A percentile compares a stretch with the other conserved stretches of the same genome.
Evolutionary conservation across 2,329 filamentous ascomycete species (phyloP).

Genomic region (Dactylonectria estremocensis): DNA sequence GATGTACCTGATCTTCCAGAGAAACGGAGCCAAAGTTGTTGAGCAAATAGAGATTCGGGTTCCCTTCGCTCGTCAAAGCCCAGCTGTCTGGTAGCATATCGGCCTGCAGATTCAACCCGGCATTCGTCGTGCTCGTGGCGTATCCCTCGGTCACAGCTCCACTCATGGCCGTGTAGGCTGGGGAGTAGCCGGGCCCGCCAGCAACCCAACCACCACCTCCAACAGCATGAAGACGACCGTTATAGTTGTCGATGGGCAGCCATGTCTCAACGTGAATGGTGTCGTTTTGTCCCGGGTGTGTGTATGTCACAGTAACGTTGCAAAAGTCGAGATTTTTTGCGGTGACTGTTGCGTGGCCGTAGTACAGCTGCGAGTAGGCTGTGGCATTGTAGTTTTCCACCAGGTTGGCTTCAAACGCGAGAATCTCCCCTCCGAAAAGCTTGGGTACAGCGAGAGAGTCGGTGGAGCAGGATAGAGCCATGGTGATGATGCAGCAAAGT

Average conservation of each 20-base stretch:
- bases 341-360: conserved; percentile 11
- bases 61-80: conserved; percentile 35
- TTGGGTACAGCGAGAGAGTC: not conserved
- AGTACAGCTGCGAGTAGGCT: conserved; percentile 8
- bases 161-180: conserved; percentile 35
- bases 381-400: conserved; percentile 5
- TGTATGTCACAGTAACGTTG: conserved; percentile 47
- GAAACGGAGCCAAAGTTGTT: conserved; percentile 46
- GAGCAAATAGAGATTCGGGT: conserved; percentile 42
- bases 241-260: conserved; percentile 49
- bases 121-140: conserved; percentile 41
- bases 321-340: conserved; percentile 39
- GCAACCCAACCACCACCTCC: conserved; percentile 52
- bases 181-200: conserved; percentile 36
- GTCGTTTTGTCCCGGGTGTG: conserved; percentile 40
- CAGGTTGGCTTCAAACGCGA: conserved; percentile 1
- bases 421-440: conserved; percentile 1
- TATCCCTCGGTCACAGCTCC: conserved; percentile 38
- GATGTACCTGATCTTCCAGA: conserved; percentile 46
- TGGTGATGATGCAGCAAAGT: not conserved
- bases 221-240: conserved; percentile 50
- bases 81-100: conserved; percentile 1
- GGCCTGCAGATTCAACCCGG: conserved; percentile 24
- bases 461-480: not conserved
- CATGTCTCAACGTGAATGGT: conserved; percentile 45